Evolutionary conservation across 2,329 filamentous ascomycete genomes (phyloP).

Genomic region (Colletotrichum lupini): DNA sequence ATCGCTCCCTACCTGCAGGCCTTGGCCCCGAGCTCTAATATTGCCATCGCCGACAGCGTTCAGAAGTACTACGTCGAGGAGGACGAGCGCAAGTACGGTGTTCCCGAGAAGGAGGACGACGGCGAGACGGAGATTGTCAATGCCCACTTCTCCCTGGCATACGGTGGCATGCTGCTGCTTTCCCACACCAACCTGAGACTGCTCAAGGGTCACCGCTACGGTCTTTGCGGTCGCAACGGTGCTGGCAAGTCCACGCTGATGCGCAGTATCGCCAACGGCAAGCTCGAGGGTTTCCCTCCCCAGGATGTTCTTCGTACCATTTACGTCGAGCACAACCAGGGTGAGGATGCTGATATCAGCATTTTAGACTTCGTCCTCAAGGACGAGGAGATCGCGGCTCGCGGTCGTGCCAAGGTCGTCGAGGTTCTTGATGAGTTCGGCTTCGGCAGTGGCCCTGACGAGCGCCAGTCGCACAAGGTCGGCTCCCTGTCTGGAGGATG

Average conservation of each 20-base stretch:
- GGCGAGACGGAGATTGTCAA: slow-evolving; percentile 98
- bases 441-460: slow-evolving; percentile 90
- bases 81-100: slow-evolving; percentile 87
- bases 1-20: slow-evolving; percentile 81
- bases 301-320: slow-evolving; percentile 94
- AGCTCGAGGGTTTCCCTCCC: slow-evolving; percentile 95
- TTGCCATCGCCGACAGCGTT: slow-evolving; percentile 77
- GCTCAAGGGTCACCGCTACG: slow-evolving; percentile 96
- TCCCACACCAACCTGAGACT: slow-evolving; percentile 96
- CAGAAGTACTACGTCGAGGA: slow-evolving; percentile 83
- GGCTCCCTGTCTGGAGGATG: slow-evolving; percentile 97
- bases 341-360: slow-evolving; percentile 95
- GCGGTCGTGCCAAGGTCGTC: slow-evolving; percentile 84
- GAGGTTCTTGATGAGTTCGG: slow-evolving; percentile 90
- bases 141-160: slow-evolving; percentile 95
- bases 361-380: slow-evolving; percentile 94
- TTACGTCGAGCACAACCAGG: slow-evolving; percentile 99
- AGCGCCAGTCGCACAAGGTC: slow-evolving; percentile 88
- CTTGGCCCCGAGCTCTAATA: slow-evolving; percentile 68
- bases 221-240: slow-evolving; percentile 96
- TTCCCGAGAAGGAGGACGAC: slow-evolving; percentile 87
- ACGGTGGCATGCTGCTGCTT: slow-evolving; percentile 95
- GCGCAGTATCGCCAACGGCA: slow-evolving; percentile 94
- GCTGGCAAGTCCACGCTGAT: slow-evolving; percentile 99
- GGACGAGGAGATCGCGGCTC: slow-evolving; percentile 84